Conservation (phyloP, 1,284 basidiomycete species). For the Cutaneotrichosporon dermatis region DNA sequence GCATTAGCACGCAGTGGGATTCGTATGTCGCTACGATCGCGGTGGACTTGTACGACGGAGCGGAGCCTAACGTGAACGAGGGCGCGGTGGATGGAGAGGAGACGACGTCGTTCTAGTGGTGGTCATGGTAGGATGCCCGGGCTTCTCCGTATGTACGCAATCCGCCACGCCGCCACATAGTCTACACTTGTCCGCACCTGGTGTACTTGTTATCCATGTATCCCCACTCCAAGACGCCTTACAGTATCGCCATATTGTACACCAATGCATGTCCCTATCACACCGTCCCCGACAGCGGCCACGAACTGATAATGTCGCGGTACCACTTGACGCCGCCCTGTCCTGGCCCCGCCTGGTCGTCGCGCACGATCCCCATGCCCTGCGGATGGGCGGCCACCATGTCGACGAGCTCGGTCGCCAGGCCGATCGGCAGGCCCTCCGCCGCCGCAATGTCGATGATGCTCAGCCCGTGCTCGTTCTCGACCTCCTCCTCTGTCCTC, state of each 20-base stretch:
- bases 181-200: too few relatives aligned
- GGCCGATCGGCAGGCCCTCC: slow-evolving; percentile 65
- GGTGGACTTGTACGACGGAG: too few relatives aligned
- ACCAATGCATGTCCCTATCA: background rate
- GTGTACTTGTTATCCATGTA: too few relatives aligned
- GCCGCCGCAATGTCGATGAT: slow-evolving; percentile 60
- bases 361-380: slow-evolving; percentile 58
- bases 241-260: background rate
- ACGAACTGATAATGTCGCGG: slow-evolving; percentile 64
- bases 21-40: too few relatives aligned
- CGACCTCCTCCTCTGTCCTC: slow-evolving; percentile 11
- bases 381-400: slow-evolving; percentile 35
- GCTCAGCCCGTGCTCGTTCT: slow-evolving; percentile 34
- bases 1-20: too few relatives aligned
- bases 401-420: slow-evolving; percentile 68
- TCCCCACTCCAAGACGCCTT: too few relatives aligned
- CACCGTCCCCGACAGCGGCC: slow-evolving; percentile 14
- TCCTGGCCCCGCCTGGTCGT: slow-evolving; percentile 57
- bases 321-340: slow-evolving; percentile 61
- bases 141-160: too few relatives aligned
- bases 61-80: too few relatives aligned
- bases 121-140: too few relatives aligned
- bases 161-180: too few relatives aligned
- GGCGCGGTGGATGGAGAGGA: too few relatives aligned
- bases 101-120: too few relatives aligned